These are phyloP conservation scores for Eremothecium cymbalariae DNA, from an alignment of 1,139 yeast species.

Conservation along the genomic window DNA sequence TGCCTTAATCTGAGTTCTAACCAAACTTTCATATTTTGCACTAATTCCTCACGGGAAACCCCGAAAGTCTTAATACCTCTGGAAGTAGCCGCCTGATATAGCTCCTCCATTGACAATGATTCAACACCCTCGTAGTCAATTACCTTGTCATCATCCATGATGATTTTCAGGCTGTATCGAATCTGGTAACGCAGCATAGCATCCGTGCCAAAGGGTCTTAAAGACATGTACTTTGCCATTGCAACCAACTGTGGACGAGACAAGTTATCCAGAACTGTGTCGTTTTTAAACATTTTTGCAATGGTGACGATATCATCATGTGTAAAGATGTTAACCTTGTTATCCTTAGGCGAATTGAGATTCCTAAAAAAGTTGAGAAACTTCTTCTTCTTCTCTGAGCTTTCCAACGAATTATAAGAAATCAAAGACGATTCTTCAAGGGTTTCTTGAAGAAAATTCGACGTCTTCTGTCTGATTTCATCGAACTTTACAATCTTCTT, in stretches of 20 bases:
- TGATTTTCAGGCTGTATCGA: conserved; percentile 79
- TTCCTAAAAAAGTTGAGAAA: conserved; percentile 74
- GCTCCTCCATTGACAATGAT: conserved; percentile 70
- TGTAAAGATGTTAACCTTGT: conserved; percentile 54
- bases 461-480: conserved; percentile 71
- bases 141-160: conserved; percentile 85
- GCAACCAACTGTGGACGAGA: conserved; percentile 90
- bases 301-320: conserved; percentile 70
- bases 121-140: conserved; percentile 93
- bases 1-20: conserved; percentile 80
- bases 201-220: conserved; percentile 91
- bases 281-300: conserved; percentile 88
- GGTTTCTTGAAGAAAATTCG: conserved; percentile 73
- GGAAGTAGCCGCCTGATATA: conserved; percentile 83
- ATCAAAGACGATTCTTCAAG: conserved; percentile 53
- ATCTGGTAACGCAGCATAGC: conserved; percentile 86
- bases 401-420: conserved; percentile 26
- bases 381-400: conserved; percentile 61
- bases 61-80: conserved; percentile 86
- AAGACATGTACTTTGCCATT: conserved; percentile 85
- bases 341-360: conserved; percentile 57
- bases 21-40: conserved; percentile 83
- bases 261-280: conserved; percentile 84
- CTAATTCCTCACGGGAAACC: conserved; percentile 74
- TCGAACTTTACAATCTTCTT: conserved; percentile 60